Percentiles rank a stretch among this genome's conserved stretches.
These are phyloP conservation scores for Oidiodendron maius DNA, from an alignment of 495 filamentous ascomycete species.

Conservation along the genomic window DNA sequence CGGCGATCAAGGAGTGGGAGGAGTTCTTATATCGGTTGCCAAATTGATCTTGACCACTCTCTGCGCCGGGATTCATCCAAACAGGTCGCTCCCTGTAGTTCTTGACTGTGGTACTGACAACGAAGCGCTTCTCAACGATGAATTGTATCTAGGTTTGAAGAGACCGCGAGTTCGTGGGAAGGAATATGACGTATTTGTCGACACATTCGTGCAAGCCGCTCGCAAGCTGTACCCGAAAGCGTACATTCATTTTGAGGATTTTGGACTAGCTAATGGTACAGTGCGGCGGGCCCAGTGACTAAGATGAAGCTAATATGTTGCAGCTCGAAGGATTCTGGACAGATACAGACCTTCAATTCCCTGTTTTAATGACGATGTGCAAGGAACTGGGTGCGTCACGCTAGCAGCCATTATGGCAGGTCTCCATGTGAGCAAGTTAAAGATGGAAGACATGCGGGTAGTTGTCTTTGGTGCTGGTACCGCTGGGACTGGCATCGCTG, in stretches of 20 bases:
- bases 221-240: slow-evolving; percentile 69
- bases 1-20: slow-evolving; percentile 87
- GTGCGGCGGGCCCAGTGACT: too few relatives aligned
- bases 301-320: slow-evolving; percentile 20
- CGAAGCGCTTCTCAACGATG: slow-evolving; percentile 66
- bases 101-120: slow-evolving; percentile 90
- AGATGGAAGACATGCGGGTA: slow-evolving; percentile 60
- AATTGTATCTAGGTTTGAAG: slow-evolving; percentile 73
- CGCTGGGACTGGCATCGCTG: slow-evolving; percentile 86
- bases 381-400: slow-evolving; percentile 85
- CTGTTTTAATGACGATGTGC: slow-evolving; percentile 91
- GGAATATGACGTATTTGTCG: slow-evolving; percentile 75
- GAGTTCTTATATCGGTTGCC: slow-evolving; percentile 77
- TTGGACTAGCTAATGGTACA: slow-evolving; percentile 45
- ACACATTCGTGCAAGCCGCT: slow-evolving; percentile 62
- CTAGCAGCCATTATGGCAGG: slow-evolving; percentile 74
- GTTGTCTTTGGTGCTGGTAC: slow-evolving; percentile 78
- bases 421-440: slow-evolving; percentile 59
- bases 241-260: slow-evolving; percentile 77
- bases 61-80: slow-evolving; percentile 80
- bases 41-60: slow-evolving; percentile 79
- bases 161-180: slow-evolving; percentile 60
- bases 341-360: slow-evolving; percentile 64
- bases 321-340: slow-evolving; percentile 59
- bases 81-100: slow-evolving; percentile 72